Conservation (phyloP, 2,329 filamentous ascomycete genomes). For the Corynespora cassiicola region DNA sequence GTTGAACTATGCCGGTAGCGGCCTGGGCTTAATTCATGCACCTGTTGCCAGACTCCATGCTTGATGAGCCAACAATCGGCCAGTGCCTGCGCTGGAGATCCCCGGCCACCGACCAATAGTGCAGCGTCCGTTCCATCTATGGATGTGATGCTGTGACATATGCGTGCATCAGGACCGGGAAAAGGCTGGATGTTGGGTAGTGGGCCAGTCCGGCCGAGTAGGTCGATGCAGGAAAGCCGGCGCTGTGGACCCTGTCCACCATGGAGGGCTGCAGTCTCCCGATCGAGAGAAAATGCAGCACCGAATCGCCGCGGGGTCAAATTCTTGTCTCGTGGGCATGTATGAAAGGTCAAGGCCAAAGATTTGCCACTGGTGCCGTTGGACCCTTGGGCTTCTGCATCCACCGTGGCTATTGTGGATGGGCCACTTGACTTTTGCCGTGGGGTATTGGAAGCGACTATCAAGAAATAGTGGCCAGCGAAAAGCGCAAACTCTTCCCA, state of each 20-base stretch:
- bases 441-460: slow-evolving; percentile 64
- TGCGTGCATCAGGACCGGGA: slow-evolving; percentile 48
- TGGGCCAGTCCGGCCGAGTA: slow-evolving; percentile 35
- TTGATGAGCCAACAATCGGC: slow-evolving; percentile 78
- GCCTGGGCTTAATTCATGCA: slow-evolving; percentile 70
- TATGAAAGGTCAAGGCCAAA: slow-evolving; percentile 21
- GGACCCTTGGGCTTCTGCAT: slow-evolving; percentile 4
- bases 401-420: slow-evolving; percentile 8
- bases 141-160: slow-evolving; percentile 80
- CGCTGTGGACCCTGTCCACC: slow-evolving; percentile 57
- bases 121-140: slow-evolving; percentile 63
- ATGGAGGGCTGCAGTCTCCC: slow-evolving; percentile 45
- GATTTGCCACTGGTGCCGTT: slow-evolving; percentile 9
- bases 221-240: slow-evolving; percentile 55
- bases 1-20: slow-evolving; percentile 78
- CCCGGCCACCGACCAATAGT: slow-evolving; percentile 77
- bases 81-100: slow-evolving; percentile 74
- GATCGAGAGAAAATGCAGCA: slow-evolving; percentile 40
- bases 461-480: slow-evolving; percentile 81
- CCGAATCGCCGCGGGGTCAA: slow-evolving; percentile 47
- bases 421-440: slow-evolving; percentile 14
- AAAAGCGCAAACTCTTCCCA: slow-evolving; percentile 95
- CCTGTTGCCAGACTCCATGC: slow-evolving; percentile 67
- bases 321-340: slow-evolving; percentile 10
- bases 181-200: slow-evolving; percentile 20